phyloP scores from a whole-genome alignment of 1,139 yeast genomes.

The Pichia sp. region DNA sequence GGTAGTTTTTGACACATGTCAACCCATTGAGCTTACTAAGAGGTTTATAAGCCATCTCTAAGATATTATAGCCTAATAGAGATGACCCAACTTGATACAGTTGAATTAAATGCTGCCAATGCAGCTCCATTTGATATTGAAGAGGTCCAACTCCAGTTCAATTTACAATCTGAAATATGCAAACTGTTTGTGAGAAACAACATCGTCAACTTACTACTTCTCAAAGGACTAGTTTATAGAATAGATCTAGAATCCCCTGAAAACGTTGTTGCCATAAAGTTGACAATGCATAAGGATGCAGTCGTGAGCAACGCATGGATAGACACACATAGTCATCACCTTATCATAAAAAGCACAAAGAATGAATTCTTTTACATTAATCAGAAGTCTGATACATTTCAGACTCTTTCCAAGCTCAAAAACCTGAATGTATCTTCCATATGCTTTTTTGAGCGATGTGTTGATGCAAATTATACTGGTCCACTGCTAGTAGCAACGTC shows the following conservation, averaged over 20 bases:
- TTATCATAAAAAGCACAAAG: conserved; percentile 38
- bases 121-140: conserved; percentile 27
- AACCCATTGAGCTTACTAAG: too few species aligned
- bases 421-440: conserved; percentile 35
- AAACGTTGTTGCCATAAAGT: conserved; percentile 33
- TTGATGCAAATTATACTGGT: conserved; percentile 34
- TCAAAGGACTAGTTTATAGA: conserved; percentile 38
- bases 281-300: conserved; percentile 22
- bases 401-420: conserved; percentile 35
- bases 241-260: conserved; percentile 52
- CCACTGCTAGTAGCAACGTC: conserved; percentile 42
- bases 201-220: conserved; percentile 39
- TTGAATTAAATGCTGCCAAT: conserved; percentile 10
- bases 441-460: conserved; percentile 36
- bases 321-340: conserved; percentile 44
- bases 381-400: conserved; percentile 30
- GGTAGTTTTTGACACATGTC: too few species aligned
- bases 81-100: conserved; percentile 18
- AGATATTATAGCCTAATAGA: too few species aligned
- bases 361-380: conserved; percentile 41
- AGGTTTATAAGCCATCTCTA: too few species aligned
- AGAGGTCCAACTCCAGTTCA: conserved; percentile 51
- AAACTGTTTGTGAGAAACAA: conserved; percentile 42
- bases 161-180: conserved; percentile 33
- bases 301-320: conserved; percentile 33